A percentile compares a stretch with the other conserved stretches of the same genome.
phyloP scores from a whole-genome alignment of 139 green algal species.

The Tetradesmus obliquus region DNA sequence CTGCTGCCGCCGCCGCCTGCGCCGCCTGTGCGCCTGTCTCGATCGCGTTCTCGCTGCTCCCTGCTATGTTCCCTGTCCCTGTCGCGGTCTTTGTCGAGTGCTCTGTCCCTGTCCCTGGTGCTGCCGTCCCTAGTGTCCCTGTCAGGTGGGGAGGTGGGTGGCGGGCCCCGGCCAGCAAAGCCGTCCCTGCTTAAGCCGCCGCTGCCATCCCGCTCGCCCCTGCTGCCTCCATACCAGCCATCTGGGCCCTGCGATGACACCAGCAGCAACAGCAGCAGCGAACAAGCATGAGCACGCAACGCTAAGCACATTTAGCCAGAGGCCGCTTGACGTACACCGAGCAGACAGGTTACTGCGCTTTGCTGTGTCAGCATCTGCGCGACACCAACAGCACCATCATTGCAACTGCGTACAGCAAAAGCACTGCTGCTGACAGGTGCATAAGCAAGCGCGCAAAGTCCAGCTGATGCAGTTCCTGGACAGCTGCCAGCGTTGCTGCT shows the following conservation, averaged over 20 bases:
- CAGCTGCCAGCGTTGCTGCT: neutral
- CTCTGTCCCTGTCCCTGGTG: conserved; percentile 7
- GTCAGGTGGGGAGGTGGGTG: conserved; percentile 15
- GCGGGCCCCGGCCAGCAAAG: neutral
- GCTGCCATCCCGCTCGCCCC: neutral
- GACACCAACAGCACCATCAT: no score
- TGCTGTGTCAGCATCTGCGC: no score
- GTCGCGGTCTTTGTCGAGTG: neutral
- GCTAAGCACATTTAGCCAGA: neutral
- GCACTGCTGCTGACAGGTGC: neutral
- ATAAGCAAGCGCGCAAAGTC: no score
- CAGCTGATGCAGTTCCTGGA: neutral
- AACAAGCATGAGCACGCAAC: neutral
- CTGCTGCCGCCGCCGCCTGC: neutral
- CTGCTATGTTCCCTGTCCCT: neutral
- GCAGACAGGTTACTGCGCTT: no score
- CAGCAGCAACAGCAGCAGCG: neutral
- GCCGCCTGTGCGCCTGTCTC: neutral
- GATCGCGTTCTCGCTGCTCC: neutral
- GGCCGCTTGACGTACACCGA: neutral
- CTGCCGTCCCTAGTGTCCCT: conserved; percentile 1
- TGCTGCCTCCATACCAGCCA: conserved; percentile 17
- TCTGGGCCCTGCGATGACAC: conserved; percentile 12
- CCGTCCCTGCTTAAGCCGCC: conserved; percentile 5
- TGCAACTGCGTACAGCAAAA: neutral